Conservation (phyloP, 257 asterid genomes). For the Forsythia suspensa region DNA sequence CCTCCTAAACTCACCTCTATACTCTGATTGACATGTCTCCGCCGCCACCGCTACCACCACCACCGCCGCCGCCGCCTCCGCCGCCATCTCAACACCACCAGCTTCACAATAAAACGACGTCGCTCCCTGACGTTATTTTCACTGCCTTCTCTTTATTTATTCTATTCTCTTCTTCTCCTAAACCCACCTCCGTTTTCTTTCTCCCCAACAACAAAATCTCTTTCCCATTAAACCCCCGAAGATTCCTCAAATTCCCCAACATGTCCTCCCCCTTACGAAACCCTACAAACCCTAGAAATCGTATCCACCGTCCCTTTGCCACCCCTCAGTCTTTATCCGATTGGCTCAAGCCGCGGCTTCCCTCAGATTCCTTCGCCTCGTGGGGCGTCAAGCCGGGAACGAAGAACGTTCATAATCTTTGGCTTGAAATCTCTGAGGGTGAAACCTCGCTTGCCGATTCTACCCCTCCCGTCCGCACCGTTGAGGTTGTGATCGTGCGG, state of each 20-base stretch:
- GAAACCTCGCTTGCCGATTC: constrained; percentile 76
- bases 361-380: constrained; percentile 69
- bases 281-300: constrained; percentile 27
- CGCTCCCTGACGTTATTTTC: constrained; percentile 73
- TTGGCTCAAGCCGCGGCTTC: constrained; percentile 80
- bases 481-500: constrained; percentile 74
- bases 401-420: constrained; percentile 77
- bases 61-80: constrained; percentile 38
- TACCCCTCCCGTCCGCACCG: constrained; percentile 69
- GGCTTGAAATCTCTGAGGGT: constrained; percentile 88
- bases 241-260: constrained; percentile 44
- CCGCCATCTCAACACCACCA: constrained; percentile 36
- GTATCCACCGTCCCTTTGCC: constrained; percentile 50
- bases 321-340: constrained; percentile 88
- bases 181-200: constrained; percentile 43
- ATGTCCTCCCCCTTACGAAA: constrained; percentile 49
- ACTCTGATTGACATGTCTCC: constrained; percentile 34
- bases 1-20: constrained; percentile 16
- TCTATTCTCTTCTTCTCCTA: constrained; percentile 66
- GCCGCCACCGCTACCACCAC: constrained; percentile 37
- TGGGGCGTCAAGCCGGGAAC: constrained; percentile 98
- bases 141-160: constrained; percentile 71
- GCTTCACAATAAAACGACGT: constrained; percentile 48
- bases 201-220: constrained; percentile 41
- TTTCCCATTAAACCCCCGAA: constrained; percentile 54